Percentiles rank a stretch among this genome's conserved stretches.
Conservation (phyloP, 108 stramenopile genomes). For the Nitzschia putrida region DNA sequence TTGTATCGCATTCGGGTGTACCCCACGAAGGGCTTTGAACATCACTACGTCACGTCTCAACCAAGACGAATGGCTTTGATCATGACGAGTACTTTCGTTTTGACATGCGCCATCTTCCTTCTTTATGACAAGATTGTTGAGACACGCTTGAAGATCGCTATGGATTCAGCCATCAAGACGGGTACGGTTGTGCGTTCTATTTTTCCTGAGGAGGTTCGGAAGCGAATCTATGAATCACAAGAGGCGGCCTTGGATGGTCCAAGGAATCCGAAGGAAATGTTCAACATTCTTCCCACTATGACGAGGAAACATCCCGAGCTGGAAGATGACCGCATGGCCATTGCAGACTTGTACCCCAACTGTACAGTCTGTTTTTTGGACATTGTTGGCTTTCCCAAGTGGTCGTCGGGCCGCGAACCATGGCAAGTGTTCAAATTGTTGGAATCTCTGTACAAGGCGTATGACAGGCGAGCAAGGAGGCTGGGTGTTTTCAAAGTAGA, state of each 20-base stretch:
- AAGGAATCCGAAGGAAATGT: neutral
- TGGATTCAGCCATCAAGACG: neutral
- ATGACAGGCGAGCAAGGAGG: neutral
- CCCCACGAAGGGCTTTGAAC: neutral
- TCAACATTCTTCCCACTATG: neutral
- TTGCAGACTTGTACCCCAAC: neutral
- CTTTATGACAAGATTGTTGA: neutral
- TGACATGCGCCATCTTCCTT: neutral
- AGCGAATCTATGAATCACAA: neutral
- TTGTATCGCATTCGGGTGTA: neutral
- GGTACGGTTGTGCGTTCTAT: neutral
- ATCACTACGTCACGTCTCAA: neutral
- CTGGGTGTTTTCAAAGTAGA: conserved; percentile 18
- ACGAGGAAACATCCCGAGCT: neutral
- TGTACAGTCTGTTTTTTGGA: neutral
- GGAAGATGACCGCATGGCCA: neutral
- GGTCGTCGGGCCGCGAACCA: neutral
- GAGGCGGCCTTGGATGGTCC: neutral
- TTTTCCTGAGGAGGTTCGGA: neutral
- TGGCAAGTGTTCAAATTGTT: neutral
- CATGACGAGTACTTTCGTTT: neutral
- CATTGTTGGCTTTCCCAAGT: neutral
- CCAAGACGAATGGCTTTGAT: neutral
- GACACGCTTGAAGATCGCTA: no score
- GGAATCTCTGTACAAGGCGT: neutral